Percentiles rank a stretch among this genome's conserved stretches.
Conservation (phyloP, 768 basidiomycete genomes). For the Calocybe gangraenosa region DNA sequence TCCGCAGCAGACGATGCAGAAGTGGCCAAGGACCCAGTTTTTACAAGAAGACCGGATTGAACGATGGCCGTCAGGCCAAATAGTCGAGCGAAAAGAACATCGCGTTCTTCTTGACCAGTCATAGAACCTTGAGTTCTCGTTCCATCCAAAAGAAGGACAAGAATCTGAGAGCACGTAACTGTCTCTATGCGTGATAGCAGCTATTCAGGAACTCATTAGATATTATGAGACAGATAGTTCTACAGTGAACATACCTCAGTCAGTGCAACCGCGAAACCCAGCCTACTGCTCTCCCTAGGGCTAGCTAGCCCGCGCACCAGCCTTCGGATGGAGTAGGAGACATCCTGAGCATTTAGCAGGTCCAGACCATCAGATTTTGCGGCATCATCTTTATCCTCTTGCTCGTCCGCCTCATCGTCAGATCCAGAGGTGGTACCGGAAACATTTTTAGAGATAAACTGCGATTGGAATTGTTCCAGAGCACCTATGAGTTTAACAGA, state of each 20-base stretch:
- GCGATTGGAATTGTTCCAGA: conserved; percentile 81
- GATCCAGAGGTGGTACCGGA: conserved; percentile 28
- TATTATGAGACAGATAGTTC: background rate
- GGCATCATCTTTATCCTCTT: conserved; percentile 39
- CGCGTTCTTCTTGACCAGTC: conserved; percentile 90
- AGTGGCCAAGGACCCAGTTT: conserved; percentile 47
- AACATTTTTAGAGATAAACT: conserved; percentile 44
- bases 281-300: conserved; percentile 86
- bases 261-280: conserved; percentile 94
- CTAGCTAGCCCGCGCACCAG: conserved; percentile 87
- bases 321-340: conserved; percentile 86
- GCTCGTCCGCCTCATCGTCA: conserved; percentile 40
- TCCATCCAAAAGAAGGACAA: conserved; percentile 68
- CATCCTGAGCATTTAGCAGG: conserved; percentile 79
- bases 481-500: conserved; percentile 79
- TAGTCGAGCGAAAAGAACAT: conserved; percentile 85
- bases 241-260: conserved; percentile 66
- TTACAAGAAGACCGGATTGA: conserved; percentile 78
- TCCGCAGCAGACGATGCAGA: conserved; percentile 50
- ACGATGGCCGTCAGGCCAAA: conserved; percentile 87
- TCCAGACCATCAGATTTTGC: conserved; percentile 50
- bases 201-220: conserved; percentile 32
- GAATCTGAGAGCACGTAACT: conserved; percentile 71
- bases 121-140: conserved; percentile 72
- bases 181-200: conserved; percentile 75